Conservation (phyloP, 352 stramenopile genomes). For the Phytopythium kandeliae region DNA sequence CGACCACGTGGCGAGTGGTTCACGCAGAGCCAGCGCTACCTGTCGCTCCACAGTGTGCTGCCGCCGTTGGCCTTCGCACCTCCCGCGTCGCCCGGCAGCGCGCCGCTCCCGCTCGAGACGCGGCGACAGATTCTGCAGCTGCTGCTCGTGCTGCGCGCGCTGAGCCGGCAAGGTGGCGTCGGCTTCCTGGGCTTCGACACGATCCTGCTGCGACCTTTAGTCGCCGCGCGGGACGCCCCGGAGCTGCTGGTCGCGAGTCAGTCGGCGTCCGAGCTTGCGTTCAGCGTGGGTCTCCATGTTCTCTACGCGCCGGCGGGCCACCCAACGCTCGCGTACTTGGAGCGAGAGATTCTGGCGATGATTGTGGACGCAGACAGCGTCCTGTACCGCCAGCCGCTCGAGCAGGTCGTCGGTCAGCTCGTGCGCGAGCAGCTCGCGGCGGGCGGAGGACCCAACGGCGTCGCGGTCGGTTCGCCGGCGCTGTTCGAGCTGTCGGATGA, state of each 20-base stretch:
- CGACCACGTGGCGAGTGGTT: constrained; percentile 32
- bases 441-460: constrained; percentile 10
- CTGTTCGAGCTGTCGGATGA: constrained; percentile 18
- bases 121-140: constrained; percentile 26
- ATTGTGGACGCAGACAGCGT: constrained; percentile 15
- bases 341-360: constrained; percentile 18
- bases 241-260: constrained; percentile 19
- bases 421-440: constrained; percentile 16
- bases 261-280: constrained; percentile 1
- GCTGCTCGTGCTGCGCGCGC: constrained; percentile 27
- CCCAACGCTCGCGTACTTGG: constrained; percentile 21
- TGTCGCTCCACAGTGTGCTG: constrained; percentile 35
- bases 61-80: constrained; percentile 15
- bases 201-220: constrained; percentile 15
- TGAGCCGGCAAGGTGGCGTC: constrained; percentile 23
- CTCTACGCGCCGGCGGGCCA: constrained; percentile 25
- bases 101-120: constrained; percentile 8
- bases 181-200: constrained; percentile 31
- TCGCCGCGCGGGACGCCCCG: not conserved
- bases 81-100: constrained; percentile 1
- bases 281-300: constrained; percentile 21
- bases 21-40: constrained; percentile 36
- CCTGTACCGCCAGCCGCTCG: constrained; percentile 20
- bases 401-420: constrained; percentile 21
- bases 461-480: constrained; percentile 11